Evolutionary conservation across 495 filamentous ascomycete genomes (phyloP), one percentile per base, ranked within the genome.

Genomic region (Aspergillus bertholletiae): DNA sequence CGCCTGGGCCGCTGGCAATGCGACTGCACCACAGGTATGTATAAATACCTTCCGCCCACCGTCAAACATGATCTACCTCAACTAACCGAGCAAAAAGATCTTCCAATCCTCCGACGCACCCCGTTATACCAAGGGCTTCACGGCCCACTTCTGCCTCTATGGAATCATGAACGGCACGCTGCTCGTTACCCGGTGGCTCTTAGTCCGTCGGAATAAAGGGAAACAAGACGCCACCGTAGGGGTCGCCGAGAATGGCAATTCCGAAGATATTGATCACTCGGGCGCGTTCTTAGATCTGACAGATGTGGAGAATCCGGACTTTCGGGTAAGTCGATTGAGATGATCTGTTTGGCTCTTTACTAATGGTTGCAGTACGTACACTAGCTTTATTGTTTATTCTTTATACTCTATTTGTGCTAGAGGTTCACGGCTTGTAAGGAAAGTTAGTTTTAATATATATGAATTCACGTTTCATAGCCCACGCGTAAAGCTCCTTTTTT

Each of bases 231-330:
- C 27, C 9, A 9, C 27, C 9, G 9, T 28, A 5, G 27, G 5
- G 5, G 27, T 5, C 9, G 27, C 27, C 9, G 27, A 9, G 9
- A 28, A 26, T 26, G 46, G 54, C 27, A 11, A 4, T 1, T 13
- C 26, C 6, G 28, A 11, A 18, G 46, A 49, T 15, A 28, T 58
- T n/a, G 46, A 45, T 17, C 55, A 58, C 30, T 56, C 62, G 7
- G 15, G 52, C 45, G 79, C 78, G 15, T 84, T 83, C 47, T 75
- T 81, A 49, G 82, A 85, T 60, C 57, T 84, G 58, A 85, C 82
- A 26, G 82, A 85, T 66, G 64, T 61, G 55, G 76, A 83, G 74
- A 84, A 84, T 54, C 64, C 66, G 12, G 79, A 80, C 54, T 83
- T 84, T 55, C 70, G 78, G 41, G 55, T 83, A 81, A 61, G 72